Evolutionary conservation across 2,329 filamentous ascomycete genomes (phyloP).

Genomic region (Apiospora rasikravindrae): DNA sequence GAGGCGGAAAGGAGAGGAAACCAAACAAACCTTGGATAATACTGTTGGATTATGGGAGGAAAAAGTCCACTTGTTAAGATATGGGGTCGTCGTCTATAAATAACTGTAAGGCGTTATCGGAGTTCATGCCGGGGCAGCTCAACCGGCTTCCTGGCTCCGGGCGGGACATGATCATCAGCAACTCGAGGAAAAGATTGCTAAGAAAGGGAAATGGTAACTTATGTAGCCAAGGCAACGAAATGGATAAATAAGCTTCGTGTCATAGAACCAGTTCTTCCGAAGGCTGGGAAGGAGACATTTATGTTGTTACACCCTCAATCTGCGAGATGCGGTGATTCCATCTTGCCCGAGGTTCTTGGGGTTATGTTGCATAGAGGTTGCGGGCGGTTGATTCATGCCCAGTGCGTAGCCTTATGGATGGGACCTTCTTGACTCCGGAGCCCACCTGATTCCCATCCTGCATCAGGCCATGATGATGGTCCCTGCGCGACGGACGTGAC

Average conservation of each 20-base stretch:
- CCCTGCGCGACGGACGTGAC: no score
- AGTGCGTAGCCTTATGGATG: background rate
- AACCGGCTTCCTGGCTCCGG: background rate
- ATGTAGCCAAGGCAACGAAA: background rate
- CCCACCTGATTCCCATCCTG: no score
- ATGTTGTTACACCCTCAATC: background rate
- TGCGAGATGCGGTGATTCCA: background rate
- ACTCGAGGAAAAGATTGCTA: background rate
- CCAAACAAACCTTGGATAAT: background rate
- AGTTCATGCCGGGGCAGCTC: background rate
- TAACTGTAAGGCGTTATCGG: conserved; percentile 11
- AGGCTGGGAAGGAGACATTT: background rate
- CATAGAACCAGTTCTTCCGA: background rate
- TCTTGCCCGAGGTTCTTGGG: background rate
- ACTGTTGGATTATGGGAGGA: background rate
- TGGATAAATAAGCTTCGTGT: background rate
- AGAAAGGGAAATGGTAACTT: background rate
- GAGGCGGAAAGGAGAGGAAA: background rate
- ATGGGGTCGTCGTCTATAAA: background rate
- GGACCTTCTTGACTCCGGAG: no score
- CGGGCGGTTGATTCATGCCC: background rate
- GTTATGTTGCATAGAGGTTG: background rate
- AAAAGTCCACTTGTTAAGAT: background rate
- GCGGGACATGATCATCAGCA: background rate
- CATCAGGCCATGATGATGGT: no score